Evolutionary conservation across 345 rosid genomes (phyloP), one percentile per base, ranked within the genome.

Genomic region (Lagerstroemia speciosa): DNA sequence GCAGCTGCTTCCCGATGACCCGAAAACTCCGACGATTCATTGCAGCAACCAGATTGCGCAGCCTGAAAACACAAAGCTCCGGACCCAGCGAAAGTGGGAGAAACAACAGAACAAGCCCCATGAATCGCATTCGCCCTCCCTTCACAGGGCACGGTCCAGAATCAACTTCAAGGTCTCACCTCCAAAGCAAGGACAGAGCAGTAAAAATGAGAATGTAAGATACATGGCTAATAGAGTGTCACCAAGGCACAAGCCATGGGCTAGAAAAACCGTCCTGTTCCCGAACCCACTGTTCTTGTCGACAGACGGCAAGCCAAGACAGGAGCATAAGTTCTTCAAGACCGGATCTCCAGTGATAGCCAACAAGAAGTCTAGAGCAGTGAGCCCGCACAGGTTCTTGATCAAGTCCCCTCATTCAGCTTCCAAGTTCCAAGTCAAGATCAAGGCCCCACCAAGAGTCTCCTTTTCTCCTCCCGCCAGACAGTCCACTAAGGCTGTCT

Each of bases 91-190:
- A 69, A 85, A 83, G 82, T 84, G 76, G 81, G 98, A 91, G 81
- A 94, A 91, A 58, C 90, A 84, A n/a, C n/a, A n/a, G 70, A 83
- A 78, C 71, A 74, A 69, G 16, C 58, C 67, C 53, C 61, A 82
- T 71, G 96, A 84, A 71, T 73, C 91, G n/a, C 63, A 66, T 69
- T 85, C 96, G 11, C 90, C 96, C 0, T 65, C 81, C 3, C 77
- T 72, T 52, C 92, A 81, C 73, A 79, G 88, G 62, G 98, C 92
- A 43, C 85, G 88, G 55, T 93, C 96, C 5, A 83, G 88, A 15
- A 93, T 93, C 69, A 89, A 82, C 69, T 91, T 91, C 83, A 93
- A 81, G 79, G 85, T 91, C 71, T 89, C 97, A 37, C 91, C 98
- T 41, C 85, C 83, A 19, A 86, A 75, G 73, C 69, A 76, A 40